These are phyloP conservation scores for Phoma sp. DNA, from an alignment of 2,329 filamentous ascomycete genomes.

Conservation along the genomic window DNA sequence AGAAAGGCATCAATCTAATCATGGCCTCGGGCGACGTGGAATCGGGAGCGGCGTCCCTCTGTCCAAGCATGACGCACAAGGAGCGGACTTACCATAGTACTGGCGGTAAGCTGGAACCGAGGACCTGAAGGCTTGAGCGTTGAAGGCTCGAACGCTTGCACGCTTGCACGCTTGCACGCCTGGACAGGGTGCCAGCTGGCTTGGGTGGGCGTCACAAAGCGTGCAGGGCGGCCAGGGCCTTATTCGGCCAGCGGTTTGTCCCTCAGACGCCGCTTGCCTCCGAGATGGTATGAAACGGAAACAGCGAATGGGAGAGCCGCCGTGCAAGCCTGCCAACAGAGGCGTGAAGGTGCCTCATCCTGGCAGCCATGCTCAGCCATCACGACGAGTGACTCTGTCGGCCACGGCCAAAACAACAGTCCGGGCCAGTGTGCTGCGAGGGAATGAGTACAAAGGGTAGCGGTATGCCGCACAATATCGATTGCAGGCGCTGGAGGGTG, in stretches of 20 bases:
- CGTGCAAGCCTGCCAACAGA: conserved; percentile 1
- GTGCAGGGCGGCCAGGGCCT: conserved; percentile 10
- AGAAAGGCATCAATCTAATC: conserved; percentile 21
- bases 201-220: conserved; percentile 12
- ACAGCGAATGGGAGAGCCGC: conserved; percentile 3
- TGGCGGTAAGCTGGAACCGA: conserved; percentile 17
- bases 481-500: not conserved
- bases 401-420: too few species aligned
- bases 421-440: too few species aligned
- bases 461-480: conserved; percentile 6
- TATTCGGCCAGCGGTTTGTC: conserved; percentile 12
- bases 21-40: conserved; percentile 17
- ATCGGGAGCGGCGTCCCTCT: conserved; percentile 6
- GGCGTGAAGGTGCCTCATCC: too few species aligned
- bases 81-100: conserved; percentile 11
- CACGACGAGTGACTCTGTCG: too few species aligned
- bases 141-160: too few species aligned
- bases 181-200: not conserved
- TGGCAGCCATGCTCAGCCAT: too few species aligned
- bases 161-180: too few species aligned
- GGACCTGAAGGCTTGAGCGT: not conserved
- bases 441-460: conserved; percentile 2
- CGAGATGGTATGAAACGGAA: conserved; percentile 1
- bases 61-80: conserved; percentile 12
- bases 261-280: conserved; percentile 9